Evolutionary conservation across 768 basidiomycete genomes (phyloP).

Genomic region (Trametes coccinea): DNA sequence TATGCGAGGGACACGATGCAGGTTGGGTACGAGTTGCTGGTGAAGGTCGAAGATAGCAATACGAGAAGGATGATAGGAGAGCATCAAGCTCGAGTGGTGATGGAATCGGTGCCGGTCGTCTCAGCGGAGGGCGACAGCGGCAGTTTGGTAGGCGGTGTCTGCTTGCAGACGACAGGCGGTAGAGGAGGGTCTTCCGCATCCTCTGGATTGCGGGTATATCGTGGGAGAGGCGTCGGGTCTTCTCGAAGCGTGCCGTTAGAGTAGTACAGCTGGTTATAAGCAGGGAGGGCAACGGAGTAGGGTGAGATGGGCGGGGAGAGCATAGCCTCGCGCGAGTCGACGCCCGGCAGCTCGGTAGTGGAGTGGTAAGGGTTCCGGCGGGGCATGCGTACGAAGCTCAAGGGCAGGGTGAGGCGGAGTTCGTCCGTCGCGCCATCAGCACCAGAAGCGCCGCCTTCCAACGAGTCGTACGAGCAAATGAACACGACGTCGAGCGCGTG

Average conservation of each 20-base stretch:
- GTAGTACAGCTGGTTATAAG: constrained; percentile 79
- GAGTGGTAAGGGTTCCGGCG: not conserved
- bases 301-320: constrained; percentile 20
- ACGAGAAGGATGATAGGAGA: not conserved
- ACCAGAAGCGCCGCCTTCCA: constrained; percentile 32
- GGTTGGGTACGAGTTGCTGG: not conserved
- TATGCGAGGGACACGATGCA: not conserved
- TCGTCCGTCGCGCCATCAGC: constrained; percentile 23
- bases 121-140: not conserved
- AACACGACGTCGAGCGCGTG: constrained; percentile 59
- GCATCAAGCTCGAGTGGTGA: not conserved
- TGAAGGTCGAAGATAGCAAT: not conserved
- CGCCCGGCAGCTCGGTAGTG: constrained; percentile 8
- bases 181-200: constrained; percentile 4
- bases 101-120: too few relatives aligned
- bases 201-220: constrained; percentile 25
- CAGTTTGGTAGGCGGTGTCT: constrained; percentile 10
- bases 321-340: constrained; percentile 28
- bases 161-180: constrained; percentile 9
- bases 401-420: constrained; percentile 27
- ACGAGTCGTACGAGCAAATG: constrained; percentile 54
- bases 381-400: constrained; percentile 26
- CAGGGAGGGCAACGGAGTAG: constrained; percentile 49
- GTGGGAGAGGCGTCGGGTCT: constrained; percentile 56
- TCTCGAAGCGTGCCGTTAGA: constrained; percentile 71